phyloP scores from a whole-genome alignment of 768 basidiomycete genomes.

The Pulveroboletus ravenelii region DNA sequence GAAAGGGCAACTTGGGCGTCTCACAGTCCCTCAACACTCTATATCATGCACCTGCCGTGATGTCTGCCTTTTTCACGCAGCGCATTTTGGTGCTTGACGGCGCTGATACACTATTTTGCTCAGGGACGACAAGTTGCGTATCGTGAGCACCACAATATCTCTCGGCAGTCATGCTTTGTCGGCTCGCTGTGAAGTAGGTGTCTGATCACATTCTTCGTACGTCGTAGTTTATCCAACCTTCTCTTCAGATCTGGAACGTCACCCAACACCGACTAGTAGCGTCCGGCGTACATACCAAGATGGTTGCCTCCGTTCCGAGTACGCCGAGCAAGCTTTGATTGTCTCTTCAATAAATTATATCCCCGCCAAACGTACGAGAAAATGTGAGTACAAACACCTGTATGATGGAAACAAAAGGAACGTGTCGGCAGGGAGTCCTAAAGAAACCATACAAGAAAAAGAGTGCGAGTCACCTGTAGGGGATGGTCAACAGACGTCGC shows the following conservation, averaged over 20 bases:
- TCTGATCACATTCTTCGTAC: background rate
- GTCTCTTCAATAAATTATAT: slow-evolving; percentile 5
- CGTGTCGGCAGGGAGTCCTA: slow-evolving; percentile 3
- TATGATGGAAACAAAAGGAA: slow-evolving; percentile 4
- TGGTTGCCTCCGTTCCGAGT: slow-evolving; percentile 32
- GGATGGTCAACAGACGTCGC: slow-evolving; percentile 3
- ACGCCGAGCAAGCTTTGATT: slow-evolving; percentile 14
- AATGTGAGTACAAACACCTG: slow-evolving; percentile 10
- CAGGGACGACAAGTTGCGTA: slow-evolving; percentile 48
- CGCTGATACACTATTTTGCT: background rate
- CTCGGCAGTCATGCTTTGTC: slow-evolving; percentile 45
- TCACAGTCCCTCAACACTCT: slow-evolving; percentile 40
- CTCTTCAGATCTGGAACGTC: slow-evolving; percentile 50
- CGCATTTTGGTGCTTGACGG: background rate
- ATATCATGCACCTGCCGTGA: slow-evolving; percentile 40
- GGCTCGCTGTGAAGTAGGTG: slow-evolving; percentile 45
- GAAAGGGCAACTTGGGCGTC: slow-evolving; percentile 33
- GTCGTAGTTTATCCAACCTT: background rate
- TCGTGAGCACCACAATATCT: slow-evolving; percentile 49
- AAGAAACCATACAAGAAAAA: background rate
- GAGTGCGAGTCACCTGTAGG: background rate
- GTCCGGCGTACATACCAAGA: slow-evolving; percentile 50
- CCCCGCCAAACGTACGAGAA: slow-evolving; percentile 4
- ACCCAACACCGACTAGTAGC: slow-evolving; percentile 49
- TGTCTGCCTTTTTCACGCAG: slow-evolving; percentile 26